phyloP scores from a whole-genome alignment of 257 asterid species.

The Petrea volubilis region DNA sequence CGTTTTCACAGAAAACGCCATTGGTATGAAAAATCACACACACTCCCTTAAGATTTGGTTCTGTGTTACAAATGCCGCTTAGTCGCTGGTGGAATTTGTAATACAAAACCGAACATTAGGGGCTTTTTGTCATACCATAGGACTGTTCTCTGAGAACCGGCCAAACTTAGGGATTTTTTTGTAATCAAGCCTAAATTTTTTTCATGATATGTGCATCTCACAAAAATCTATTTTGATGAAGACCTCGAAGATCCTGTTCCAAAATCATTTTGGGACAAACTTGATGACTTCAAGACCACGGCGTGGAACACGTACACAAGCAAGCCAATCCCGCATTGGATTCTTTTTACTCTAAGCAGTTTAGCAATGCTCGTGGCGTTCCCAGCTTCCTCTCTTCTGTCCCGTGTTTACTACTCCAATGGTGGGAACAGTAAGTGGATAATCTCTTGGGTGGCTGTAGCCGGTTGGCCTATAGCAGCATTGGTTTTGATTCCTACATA shows the following conservation, averaged over 20 bases:
- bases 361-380: slow-evolving; percentile 71
- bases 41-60: too few species aligned
- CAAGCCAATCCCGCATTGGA: slow-evolving; percentile 80
- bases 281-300: slow-evolving; percentile 29
- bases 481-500: slow-evolving; percentile 65
- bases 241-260: slow-evolving; percentile 46
- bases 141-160: too few species aligned
- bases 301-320: slow-evolving; percentile 43
- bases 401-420: slow-evolving; percentile 75
- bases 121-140: too few species aligned
- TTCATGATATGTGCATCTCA: not conserved
- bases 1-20: too few species aligned
- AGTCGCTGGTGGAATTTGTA: too few species aligned
- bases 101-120: too few species aligned
- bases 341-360: slow-evolving; percentile 63
- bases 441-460: slow-evolving; percentile 87
- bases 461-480: slow-evolving; percentile 89
- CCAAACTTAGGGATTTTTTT: too few species aligned
- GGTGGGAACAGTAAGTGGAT: slow-evolving; percentile 95
- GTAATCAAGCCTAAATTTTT: not conserved
- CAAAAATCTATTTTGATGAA: slow-evolving; percentile 21
- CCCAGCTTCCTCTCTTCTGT: slow-evolving; percentile 90
- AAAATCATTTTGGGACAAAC: slow-evolving; percentile 35
- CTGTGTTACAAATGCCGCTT: too few species aligned
- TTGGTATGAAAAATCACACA: too few species aligned